These are phyloP conservation scores for Acmispon strigosus DNA, from an alignment of 306 rosid genomes.

Conservation along the genomic window DNA sequence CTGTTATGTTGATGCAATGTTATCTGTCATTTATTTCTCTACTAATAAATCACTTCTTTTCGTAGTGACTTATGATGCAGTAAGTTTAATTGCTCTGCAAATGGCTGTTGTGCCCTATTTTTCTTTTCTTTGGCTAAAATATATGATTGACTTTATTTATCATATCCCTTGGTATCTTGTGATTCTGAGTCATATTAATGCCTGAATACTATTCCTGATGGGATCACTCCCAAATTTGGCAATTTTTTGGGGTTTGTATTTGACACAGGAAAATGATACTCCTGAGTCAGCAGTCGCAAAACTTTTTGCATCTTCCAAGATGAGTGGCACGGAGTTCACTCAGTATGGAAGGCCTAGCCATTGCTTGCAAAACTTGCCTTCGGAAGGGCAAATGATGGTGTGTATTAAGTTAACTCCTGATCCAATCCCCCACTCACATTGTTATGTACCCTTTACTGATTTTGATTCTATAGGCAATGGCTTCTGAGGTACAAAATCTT, in stretches of 20 bases:
- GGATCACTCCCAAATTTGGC: not conserved
- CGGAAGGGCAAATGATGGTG: constrained; percentile 73
- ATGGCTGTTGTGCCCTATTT: not conserved
- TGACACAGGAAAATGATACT: constrained; percentile 62
- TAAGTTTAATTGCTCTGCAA: not conserved
- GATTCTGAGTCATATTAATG: not conserved
- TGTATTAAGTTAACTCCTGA: constrained; percentile 1
- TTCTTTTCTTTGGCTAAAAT: not conserved
- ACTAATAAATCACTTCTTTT: not conserved
- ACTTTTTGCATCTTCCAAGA: constrained; percentile 72
- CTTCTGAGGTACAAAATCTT: constrained; percentile 84
- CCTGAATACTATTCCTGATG: not conserved
- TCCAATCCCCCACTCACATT: not conserved
- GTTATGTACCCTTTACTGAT: constrained; percentile 12
- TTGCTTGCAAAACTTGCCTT: constrained; percentile 72
- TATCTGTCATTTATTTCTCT: not conserved
- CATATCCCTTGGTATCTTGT: not conserved
- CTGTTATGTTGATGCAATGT: not conserved
- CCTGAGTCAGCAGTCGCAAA: constrained; percentile 80
- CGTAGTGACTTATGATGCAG: not conserved
- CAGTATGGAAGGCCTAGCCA: constrained; percentile 46
- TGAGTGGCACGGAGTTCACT: constrained; percentile 32
- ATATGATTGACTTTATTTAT: not conserved
- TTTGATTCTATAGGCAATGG: constrained; percentile 59
- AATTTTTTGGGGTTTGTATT: constrained; percentile 15